Evolutionary conservation across 768 basidiomycete species (phyloP).

Genomic region (Amanita rimosa): DNA sequence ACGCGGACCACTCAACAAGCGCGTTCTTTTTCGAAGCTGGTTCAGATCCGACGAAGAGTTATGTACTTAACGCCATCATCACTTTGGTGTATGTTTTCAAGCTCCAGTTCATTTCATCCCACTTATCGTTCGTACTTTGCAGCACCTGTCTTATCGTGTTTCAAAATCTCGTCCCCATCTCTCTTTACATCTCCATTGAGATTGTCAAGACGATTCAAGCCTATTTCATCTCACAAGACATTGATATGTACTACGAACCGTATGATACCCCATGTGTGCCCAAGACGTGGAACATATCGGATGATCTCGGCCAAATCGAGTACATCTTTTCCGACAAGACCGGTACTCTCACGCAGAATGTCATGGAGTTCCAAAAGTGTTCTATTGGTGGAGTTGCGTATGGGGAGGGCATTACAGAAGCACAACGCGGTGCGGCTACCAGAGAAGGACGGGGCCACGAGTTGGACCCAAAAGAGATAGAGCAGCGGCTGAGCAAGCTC

Average conservation of each 20-base stretch:
- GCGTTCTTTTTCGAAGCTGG: slow-evolving; percentile 61
- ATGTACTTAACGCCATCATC: slow-evolving; percentile 66
- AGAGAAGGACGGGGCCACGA: slow-evolving; percentile 63
- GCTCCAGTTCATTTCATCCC: neutral
- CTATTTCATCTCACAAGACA: slow-evolving; percentile 90
- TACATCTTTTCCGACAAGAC: slow-evolving; percentile 89
- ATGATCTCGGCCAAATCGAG: slow-evolving; percentile 97
- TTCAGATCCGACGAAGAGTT: slow-evolving; percentile 47
- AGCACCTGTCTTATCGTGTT: slow-evolving; percentile 93
- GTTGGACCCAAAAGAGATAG: slow-evolving; percentile 62
- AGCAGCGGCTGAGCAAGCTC: slow-evolving; percentile 45
- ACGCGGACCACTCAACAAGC: slow-evolving; percentile 51
- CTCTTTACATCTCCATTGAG: slow-evolving; percentile 95
- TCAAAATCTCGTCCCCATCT: slow-evolving; percentile 95
- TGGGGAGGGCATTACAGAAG: slow-evolving; percentile 93
- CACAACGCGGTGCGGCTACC: slow-evolving; percentile 84
- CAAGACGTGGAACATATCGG: slow-evolving; percentile 98
- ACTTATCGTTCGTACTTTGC: slow-evolving; percentile 7
- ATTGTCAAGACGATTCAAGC: slow-evolving; percentile 98
- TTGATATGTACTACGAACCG: slow-evolving; percentile 91
- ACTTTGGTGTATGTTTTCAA: slow-evolving; percentile 75
- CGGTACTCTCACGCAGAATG: slow-evolving; percentile 93
- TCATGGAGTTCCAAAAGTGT: slow-evolving; percentile 98
- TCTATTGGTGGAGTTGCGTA: slow-evolving; percentile 77
- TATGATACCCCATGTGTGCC: slow-evolving; percentile 86